Conservation (phyloP, 345 rosid species). For the Durio zibethinus region DNA sequence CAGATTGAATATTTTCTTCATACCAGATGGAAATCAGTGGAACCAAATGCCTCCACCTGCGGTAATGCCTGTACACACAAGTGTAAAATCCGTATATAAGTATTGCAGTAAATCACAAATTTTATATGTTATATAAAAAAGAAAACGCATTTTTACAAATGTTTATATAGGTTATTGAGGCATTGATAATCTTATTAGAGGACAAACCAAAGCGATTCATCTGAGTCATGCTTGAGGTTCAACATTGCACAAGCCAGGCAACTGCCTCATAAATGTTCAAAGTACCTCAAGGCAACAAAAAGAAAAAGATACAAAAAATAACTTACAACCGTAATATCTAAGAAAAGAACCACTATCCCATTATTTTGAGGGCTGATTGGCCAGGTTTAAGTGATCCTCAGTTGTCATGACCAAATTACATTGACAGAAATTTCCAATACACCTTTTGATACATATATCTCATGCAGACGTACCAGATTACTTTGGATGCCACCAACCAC, state of each 20-base stretch:
- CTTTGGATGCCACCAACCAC: neutral
- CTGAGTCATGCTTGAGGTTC: constrained; percentile 5
- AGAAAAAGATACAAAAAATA: neutral
- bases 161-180: neutral
- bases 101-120: constrained; percentile 1
- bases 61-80: constrained; percentile 55
- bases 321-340: neutral
- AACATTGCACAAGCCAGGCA: neutral
- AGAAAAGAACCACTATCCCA: neutral
- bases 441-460: neutral
- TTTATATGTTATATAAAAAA: neutral
- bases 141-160: neutral
- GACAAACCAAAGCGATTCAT: neutral
- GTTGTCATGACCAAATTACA: neutral
- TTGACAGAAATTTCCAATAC: neutral
- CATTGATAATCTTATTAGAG: neutral
- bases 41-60: constrained; percentile 63
- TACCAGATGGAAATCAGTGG: constrained; percentile 71
- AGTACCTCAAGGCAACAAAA: neutral
- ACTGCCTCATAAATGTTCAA: neutral
- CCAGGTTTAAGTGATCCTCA: neutral
- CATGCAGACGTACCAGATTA: neutral
- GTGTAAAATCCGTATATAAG: neutral
- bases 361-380: neutral
- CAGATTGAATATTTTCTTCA: constrained; percentile 16